Conservation (phyloP, 2,329 filamentous ascomycete genomes). For the Talaromyces sp. region DNA sequence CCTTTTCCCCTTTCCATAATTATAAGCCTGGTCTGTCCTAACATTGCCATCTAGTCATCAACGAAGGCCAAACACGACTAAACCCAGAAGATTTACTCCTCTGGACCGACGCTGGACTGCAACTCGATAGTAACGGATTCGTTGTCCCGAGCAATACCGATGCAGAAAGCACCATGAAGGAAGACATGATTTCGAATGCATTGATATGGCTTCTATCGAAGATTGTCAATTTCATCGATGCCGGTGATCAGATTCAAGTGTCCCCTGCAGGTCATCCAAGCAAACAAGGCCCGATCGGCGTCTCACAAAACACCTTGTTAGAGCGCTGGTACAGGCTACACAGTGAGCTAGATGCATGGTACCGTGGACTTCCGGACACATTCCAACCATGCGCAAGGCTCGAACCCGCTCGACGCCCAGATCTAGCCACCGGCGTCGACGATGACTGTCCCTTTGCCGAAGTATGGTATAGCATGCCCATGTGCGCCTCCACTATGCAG, state of each 20-base stretch:
- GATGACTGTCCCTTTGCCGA: constrained; percentile 47
- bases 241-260: constrained; percentile 50
- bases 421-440: constrained; percentile 25
- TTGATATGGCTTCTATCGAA: constrained; percentile 65
- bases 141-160: constrained; percentile 45
- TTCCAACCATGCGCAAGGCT: constrained; percentile 57
- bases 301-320: constrained; percentile 43
- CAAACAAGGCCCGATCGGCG: constrained; percentile 30
- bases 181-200: constrained; percentile 63
- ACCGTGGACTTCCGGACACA: constrained; percentile 56
- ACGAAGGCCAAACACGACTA: constrained; percentile 58
- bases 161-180: constrained; percentile 51
- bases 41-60: constrained; percentile 42
- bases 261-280: constrained; percentile 24
- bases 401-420: constrained; percentile 32
- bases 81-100: constrained; percentile 61
- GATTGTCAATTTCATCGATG: constrained; percentile 62
- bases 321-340: constrained; percentile 52
- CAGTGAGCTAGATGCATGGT: constrained; percentile 58
- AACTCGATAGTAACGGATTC: constrained; percentile 54
- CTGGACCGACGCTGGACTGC: constrained; percentile 63
- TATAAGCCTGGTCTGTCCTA: background rate
- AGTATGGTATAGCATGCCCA: constrained; percentile 63
- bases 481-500: constrained; percentile 61
- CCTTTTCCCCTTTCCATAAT: background rate